These are phyloP conservation scores for Verticillium albo-atrum DNA, from an alignment of 2,329 filamentous ascomycete species.

Conservation along the genomic window DNA sequence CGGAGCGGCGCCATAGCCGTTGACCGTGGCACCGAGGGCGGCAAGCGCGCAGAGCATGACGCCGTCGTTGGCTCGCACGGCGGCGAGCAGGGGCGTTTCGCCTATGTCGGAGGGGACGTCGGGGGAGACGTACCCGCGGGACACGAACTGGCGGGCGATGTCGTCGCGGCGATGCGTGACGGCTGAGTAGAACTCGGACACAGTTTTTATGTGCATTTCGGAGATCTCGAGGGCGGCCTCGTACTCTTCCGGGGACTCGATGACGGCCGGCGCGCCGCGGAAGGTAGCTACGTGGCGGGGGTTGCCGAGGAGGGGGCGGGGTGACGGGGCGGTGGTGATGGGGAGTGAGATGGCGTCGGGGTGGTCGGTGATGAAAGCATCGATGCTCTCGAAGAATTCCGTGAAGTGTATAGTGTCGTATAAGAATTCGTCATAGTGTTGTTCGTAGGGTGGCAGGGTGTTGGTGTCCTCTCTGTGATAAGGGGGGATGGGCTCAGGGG, in stretches of 20 bases:
- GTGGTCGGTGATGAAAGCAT: not conserved
- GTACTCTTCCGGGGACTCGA: not conserved
- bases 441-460: not conserved
- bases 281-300: no score
- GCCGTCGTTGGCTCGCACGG: constrained; percentile 22
- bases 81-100: constrained; percentile 30
- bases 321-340: not conserved
- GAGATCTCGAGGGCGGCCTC: not conserved
- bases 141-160: constrained; percentile 23
- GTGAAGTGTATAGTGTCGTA: not conserved
- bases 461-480: not conserved
- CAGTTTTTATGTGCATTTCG: constrained; percentile 10
- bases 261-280: no score
- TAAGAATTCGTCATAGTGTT: not conserved
- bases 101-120: constrained; percentile 22
- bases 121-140: constrained; percentile 30
- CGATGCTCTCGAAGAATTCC: not conserved
- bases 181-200: constrained; percentile 23
- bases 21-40: constrained; percentile 27
- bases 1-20: constrained; percentile 19
- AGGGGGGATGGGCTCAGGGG: not conserved
- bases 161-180: constrained; percentile 21
- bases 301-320: not conserved
- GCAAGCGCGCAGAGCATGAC: constrained; percentile 28
- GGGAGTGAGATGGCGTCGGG: not conserved